Evolutionary conservation across 139 green algal species (phyloP).

Genomic region (Closterium sp.): DNA sequence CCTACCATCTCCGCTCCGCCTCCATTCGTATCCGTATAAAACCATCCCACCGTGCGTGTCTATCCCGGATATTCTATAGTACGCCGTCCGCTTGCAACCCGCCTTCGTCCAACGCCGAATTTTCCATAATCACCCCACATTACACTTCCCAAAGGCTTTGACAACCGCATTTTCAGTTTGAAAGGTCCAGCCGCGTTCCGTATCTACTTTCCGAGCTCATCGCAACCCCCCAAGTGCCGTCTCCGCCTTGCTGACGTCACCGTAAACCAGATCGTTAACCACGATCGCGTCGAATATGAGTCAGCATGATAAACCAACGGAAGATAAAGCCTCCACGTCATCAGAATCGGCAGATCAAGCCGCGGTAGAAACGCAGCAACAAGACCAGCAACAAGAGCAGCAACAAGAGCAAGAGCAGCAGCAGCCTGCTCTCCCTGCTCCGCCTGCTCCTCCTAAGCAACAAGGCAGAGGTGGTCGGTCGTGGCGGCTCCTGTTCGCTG

Average conservation of each 20-base stretch:
- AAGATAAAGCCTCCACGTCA: not conserved
- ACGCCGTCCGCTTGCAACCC: not conserved
- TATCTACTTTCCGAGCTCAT: not conserved
- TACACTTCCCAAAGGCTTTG: not conserved
- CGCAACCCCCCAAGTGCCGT: not conserved
- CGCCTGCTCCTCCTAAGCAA: not conserved
- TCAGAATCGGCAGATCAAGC: not conserved
- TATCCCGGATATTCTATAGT: not conserved
- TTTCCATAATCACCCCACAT: not conserved
- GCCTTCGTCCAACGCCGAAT: not conserved
- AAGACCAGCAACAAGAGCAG: not conserved
- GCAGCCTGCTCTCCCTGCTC: not conserved
- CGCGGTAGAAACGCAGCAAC: not conserved
- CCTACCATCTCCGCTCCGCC: too few species aligned
- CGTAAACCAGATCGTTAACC: not conserved
- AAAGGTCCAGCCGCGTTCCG: not conserved
- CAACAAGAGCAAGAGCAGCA: not conserved
- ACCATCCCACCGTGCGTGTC: not conserved
- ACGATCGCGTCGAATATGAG: not conserved
- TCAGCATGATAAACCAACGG: not conserved
- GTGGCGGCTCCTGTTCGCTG: constrained; percentile 53
- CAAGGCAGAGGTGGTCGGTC: not conserved
- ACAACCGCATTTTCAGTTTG: not conserved
- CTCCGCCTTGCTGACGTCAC: not conserved
- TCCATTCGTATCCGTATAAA: not conserved